Evolutionary conservation across 1,284 basidiomycete genomes (phyloP).

Genomic region (Ceratobasidium sp.): DNA sequence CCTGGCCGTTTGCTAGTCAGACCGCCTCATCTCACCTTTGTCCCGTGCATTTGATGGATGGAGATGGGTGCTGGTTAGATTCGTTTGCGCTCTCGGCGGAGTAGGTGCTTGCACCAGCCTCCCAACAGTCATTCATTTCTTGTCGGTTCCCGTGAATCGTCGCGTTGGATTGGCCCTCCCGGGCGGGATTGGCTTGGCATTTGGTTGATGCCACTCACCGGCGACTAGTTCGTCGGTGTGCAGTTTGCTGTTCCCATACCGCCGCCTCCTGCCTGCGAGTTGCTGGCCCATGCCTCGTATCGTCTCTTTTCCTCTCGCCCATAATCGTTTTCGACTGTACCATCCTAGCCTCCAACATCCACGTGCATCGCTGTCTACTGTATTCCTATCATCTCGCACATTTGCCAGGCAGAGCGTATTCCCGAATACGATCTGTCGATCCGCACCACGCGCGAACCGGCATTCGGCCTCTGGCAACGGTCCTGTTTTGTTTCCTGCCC

Average conservation of each 20-base stretch:
- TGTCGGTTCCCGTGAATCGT: constrained; percentile 13
- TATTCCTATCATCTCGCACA: constrained; percentile 18
- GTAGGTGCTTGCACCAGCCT: constrained; percentile 36
- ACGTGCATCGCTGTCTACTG: constrained; percentile 1
- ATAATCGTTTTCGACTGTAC: constrained; percentile 15
- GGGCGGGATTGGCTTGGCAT: constrained; percentile 10
- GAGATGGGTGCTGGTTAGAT: constrained; percentile 27
- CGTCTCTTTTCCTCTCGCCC: background rate
- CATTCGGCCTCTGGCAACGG: constrained; percentile 17
- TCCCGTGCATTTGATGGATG: constrained; percentile 8
- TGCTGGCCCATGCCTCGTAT: constrained; percentile 5
- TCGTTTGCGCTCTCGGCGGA: constrained; percentile 15
- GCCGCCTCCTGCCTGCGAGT: constrained; percentile 19
- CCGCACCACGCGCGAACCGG: constrained; percentile 35
- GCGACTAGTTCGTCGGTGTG: constrained; percentile 36
- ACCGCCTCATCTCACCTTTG: constrained; percentile 1
- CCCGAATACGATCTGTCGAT: constrained; percentile 26
- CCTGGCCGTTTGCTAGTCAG: constrained; percentile 28
- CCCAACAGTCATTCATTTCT: background rate
- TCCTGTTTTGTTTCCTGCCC: background rate
- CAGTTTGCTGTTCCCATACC: constrained; percentile 39
- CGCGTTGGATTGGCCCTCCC: constrained; percentile 9
- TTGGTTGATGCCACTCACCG: constrained; percentile 44
- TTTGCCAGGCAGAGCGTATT: constrained; percentile 21
- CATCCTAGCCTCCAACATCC: constrained; percentile 37